Evolutionary conservation across 129 eudicot species (phyloP), one percentile per base, ranked within the genome.

Genomic region (Flaveria ramosissima): DNA sequence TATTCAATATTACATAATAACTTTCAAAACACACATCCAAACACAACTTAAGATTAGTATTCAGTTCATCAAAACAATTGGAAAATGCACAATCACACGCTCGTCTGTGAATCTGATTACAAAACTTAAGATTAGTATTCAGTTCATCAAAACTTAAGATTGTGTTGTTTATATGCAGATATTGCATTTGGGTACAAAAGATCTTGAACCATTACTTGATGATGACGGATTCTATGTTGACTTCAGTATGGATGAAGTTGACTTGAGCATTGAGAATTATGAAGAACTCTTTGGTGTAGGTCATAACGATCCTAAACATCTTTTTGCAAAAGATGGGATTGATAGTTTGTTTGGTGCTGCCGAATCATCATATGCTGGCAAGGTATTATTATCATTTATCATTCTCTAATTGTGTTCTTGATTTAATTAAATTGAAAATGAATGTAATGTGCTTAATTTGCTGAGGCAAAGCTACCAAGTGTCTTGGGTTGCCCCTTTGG

Each of bases 221-320:
- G 84, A 78, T 60, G 88, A 75, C 43, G 79, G 74, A 9, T 71
- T 77, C 59, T 82, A 78, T 68, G 79, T 72, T 72, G 88, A 87
- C 72, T 71, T 81, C 19, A 72, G 71, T 61, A 77, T 82, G 82
- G 84, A 80, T 12, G 90, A 86, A 71, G 82, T 83, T 51, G 85
- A 80, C 62, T 73, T 83, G 69, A 75, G 85, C 81, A 68, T 84
- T 64, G 91, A 87, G 70, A 81, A 82, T 75, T 84, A 70, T 78
- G 88, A 84, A 71, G 91, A 74, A 41, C 73, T 81, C 20, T 84
- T 87, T 76, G 91, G 87, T 26, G 88, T 75, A 50, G 83, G 84
- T 27, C 79, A 66, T 69, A 80, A 84, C 5, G 83, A 83, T n/a
- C 75, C 85, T 0, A 68, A 81, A 70, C 76, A 83, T 69, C 83